Evolutionary conservation across 2,329 filamentous ascomycete species (phyloP).

Genomic region (Paradendryphiella salina): DNA sequence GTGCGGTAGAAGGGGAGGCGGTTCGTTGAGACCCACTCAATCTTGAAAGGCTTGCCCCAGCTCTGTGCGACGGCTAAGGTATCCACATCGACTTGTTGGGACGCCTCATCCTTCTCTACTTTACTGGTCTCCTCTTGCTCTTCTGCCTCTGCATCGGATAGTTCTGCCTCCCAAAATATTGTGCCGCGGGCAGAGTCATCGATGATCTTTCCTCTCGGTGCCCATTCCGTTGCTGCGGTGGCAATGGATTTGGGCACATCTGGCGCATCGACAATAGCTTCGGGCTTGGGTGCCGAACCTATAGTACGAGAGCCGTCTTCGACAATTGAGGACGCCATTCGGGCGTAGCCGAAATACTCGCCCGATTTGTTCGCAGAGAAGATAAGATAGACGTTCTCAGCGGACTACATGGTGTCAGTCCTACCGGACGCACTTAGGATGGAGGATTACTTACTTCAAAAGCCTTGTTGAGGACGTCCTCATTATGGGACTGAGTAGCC

Average conservation of each 20-base stretch:
- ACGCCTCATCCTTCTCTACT: conserved; percentile 40
- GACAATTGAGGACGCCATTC: conserved; percentile 83
- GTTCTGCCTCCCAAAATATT: conserved; percentile 91
- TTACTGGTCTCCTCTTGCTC: conserved; percentile 50
- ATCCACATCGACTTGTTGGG: conserved; percentile 43
- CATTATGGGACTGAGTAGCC: conserved; percentile 95
- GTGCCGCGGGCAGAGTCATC: conserved; percentile 92
- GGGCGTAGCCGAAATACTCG: conserved; percentile 93
- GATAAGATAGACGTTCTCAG: conserved; percentile 84
- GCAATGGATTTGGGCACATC: conserved; percentile 79
- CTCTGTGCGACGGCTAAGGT: conserved; percentile 56
- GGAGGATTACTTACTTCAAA: conserved; percentile 65
- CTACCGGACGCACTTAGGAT: too few species aligned
- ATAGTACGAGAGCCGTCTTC: conserved; percentile 62
- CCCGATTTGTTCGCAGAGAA: conserved; percentile 98
- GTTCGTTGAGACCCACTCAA: conserved; percentile 86
- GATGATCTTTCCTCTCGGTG: conserved; percentile 83
- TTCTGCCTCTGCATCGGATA: conserved; percentile 57
- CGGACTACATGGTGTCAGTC: conserved; percentile 57
- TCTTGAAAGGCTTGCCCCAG: conserved; percentile 88
- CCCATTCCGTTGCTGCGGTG: conserved; percentile 75
- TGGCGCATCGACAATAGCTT: conserved; percentile 57
- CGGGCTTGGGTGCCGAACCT: conserved; percentile 63
- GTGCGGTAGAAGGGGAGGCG: conserved; percentile 87
- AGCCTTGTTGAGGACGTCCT: conserved; percentile 77